Evolutionary conservation across 495 filamentous ascomycete species (phyloP).

Genomic region (Collariella sp.): DNA sequence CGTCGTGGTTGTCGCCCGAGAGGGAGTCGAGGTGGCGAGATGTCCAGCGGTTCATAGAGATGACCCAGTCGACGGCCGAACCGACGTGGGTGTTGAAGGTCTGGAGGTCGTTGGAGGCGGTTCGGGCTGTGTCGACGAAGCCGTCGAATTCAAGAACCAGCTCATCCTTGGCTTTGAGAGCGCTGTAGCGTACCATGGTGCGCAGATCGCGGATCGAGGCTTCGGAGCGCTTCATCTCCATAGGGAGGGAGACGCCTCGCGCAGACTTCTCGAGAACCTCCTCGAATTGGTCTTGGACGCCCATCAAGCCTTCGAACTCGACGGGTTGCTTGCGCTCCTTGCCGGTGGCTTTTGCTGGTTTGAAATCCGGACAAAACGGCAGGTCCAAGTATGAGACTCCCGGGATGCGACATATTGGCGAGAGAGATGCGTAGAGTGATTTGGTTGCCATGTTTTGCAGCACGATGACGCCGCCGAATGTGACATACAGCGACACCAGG

Average conservation of each 20-base stretch:
- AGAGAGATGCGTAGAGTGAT: slow-evolving; percentile 43
- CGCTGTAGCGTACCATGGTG: slow-evolving; percentile 48
- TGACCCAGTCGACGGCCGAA: slow-evolving; percentile 58
- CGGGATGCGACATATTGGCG: slow-evolving; percentile 57
- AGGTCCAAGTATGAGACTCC: slow-evolving; percentile 48
- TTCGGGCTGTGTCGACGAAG: slow-evolving; percentile 53
- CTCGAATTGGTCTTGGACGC: slow-evolving; percentile 57
- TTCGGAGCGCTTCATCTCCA: slow-evolving; percentile 65
- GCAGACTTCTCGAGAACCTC: slow-evolving; percentile 53
- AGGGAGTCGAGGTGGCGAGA: slow-evolving; percentile 57
- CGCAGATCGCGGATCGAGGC: slow-evolving; percentile 63
- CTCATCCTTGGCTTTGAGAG: slow-evolving; percentile 44
- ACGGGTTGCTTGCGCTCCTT: slow-evolving; percentile 23
- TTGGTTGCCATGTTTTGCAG: slow-evolving; percentile 44
- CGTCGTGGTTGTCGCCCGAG: slow-evolving; percentile 37
- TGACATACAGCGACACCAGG: slow-evolving; percentile 44
- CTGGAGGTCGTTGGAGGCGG: slow-evolving; percentile 49
- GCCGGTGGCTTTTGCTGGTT: slow-evolving; percentile 4
- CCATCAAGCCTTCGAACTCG: slow-evolving; percentile 60
- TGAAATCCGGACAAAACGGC: slow-evolving; percentile 47
- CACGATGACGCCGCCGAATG: slow-evolving; percentile 40
- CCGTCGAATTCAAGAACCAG: slow-evolving; percentile 58
- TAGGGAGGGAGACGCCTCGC: slow-evolving; percentile 49
- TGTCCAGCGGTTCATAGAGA: slow-evolving; percentile 52
- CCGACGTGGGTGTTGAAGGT: slow-evolving; percentile 62